A percentile compares a stretch with the other conserved stretches of the same genome.
phyloP scores from a whole-genome alignment of 805 yeast genomes.

The Kockiozyma suomiensis region DNA sequence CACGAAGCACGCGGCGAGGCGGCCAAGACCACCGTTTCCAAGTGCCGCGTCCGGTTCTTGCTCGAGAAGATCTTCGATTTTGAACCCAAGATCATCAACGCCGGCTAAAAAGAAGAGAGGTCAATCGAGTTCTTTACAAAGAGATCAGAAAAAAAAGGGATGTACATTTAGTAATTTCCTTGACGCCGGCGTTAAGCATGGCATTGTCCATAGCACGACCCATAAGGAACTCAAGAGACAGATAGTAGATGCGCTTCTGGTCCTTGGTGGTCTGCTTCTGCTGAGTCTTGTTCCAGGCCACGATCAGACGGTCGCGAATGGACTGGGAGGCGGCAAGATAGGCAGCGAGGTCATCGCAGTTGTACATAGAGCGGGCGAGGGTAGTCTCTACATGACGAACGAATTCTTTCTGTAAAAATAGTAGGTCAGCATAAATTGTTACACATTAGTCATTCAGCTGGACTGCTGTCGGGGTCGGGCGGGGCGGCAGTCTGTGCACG shows the following conservation, averaged over 20 bases:
- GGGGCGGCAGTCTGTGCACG: not conserved
- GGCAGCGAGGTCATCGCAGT: slow-evolving; percentile 90
- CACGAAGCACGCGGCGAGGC: slow-evolving; percentile 91
- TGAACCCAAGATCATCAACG: slow-evolving; percentile 77
- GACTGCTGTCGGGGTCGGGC: not conserved
- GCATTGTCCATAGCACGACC: slow-evolving; percentile 96
- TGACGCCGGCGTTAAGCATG: slow-evolving; percentile 72
- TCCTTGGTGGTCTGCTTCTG: slow-evolving; percentile 82
- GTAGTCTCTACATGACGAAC: slow-evolving; percentile 88
- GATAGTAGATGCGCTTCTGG: slow-evolving; percentile 81
- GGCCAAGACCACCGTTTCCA: slow-evolving; percentile 94
- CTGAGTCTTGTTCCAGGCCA: slow-evolving; percentile 93
- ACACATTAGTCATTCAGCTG: too few relatives aligned
- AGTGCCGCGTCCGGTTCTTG: slow-evolving; percentile 93
- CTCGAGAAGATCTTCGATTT: slow-evolving; percentile 78
- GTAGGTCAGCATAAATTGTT: not conserved
- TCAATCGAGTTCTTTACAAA: not conserved
- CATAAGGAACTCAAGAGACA: slow-evolving; percentile 87
- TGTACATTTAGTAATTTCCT: slow-evolving; percentile 54
- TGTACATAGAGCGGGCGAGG: slow-evolving; percentile 87
- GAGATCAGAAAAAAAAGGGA: not conserved
- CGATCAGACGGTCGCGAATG: slow-evolving; percentile 73
- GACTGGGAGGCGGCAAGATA: slow-evolving; percentile 85
- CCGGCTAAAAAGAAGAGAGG: slow-evolving; percentile 43
- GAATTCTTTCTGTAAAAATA: slow-evolving; percentile 54